These are phyloP conservation scores for Inosperma sp. DNA, from an alignment of 768 basidiomycete species.

Conservation along the genomic window DNA sequence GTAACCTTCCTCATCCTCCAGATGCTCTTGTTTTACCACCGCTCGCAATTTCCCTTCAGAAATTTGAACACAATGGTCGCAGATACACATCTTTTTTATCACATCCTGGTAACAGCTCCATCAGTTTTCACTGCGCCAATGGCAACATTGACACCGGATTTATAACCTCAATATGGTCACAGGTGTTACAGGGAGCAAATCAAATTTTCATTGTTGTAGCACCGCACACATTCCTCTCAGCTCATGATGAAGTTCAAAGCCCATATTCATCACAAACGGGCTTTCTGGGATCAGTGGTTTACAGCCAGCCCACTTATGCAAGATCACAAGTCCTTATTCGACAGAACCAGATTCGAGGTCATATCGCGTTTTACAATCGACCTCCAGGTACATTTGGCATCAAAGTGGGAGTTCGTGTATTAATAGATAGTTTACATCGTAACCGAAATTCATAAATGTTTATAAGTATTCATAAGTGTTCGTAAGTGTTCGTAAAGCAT, in stretches of 20 bases:
- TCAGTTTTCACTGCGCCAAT: slow-evolving; percentile 2
- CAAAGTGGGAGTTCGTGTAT: slow-evolving; percentile 3
- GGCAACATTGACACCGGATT: not conserved
- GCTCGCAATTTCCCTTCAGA: not conserved
- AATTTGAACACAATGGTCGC: slow-evolving; percentile 6
- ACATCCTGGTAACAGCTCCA: slow-evolving; percentile 14
- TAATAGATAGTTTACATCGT: slow-evolving; percentile 16
- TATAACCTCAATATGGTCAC: slow-evolving; percentile 14
- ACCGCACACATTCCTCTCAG: slow-evolving; percentile 7
- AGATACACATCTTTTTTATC: slow-evolving; percentile 7
- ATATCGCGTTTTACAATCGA: slow-evolving; percentile 13
- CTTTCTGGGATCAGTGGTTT: slow-evolving; percentile 7
- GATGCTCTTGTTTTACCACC: slow-evolving; percentile 10
- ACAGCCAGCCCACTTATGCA: slow-evolving; percentile 1
- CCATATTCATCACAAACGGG: slow-evolving; percentile 12
- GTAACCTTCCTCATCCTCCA: slow-evolving; percentile 13
- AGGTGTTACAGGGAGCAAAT: not conserved
- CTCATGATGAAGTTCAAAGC: slow-evolving; percentile 1
- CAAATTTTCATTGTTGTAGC: slow-evolving; percentile 7
- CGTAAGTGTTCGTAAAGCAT: not conserved
- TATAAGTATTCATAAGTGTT: not conserved
- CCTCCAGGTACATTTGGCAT: slow-evolving; percentile 18
- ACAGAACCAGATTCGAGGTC: slow-evolving; percentile 11
- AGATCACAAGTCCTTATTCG: slow-evolving; percentile 6
- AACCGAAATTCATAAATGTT: slow-evolving; percentile 3